A percentile compares a stretch with the other conserved stretches of the same genome.
phyloP scores from a whole-genome alignment of 2,329 filamentous ascomycete genomes.

The Botryotinia narcissicola region DNA sequence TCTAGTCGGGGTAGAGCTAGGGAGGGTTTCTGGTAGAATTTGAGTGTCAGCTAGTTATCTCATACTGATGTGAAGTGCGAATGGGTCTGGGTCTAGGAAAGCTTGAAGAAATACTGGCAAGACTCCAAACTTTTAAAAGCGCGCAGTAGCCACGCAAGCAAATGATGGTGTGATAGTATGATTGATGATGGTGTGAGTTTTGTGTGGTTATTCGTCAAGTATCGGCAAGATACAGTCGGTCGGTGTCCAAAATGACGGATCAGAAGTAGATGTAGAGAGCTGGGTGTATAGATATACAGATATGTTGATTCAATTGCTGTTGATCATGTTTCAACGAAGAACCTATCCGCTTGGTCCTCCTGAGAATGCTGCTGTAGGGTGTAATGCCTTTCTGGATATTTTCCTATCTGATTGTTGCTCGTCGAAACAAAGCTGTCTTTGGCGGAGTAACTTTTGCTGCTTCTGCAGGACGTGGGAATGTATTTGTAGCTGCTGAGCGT shows the following conservation, averaged over 20 bases:
- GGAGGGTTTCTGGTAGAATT: not conserved
- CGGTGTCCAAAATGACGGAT: not conserved
- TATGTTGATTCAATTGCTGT: not conserved
- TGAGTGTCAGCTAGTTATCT: not conserved
- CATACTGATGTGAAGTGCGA: not conserved
- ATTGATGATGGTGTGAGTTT: not conserved
- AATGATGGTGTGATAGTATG: not conserved
- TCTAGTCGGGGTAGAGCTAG: not conserved
- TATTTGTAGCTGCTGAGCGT: not conserved
- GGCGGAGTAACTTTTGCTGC: not conserved
- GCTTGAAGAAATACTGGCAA: not conserved
- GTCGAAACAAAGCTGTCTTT: not conserved
- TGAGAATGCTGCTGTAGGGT: not conserved
- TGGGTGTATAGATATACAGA: not conserved
- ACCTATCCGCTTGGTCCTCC: not conserved
- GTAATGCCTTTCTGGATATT: not conserved
- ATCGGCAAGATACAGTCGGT: not conserved
- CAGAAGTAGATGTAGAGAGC: not conserved
- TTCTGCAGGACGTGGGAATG: not conserved
- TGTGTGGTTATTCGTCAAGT: not conserved
- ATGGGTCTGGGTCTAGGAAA: too few species aligned
- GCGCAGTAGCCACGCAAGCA: not conserved
- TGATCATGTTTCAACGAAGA: not conserved
- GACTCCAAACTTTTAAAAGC: not conserved
- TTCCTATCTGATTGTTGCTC: not conserved